phyloP scores from a whole-genome alignment of 202 grass and related monocot species.

The Schoenoplectus triqueter region DNA sequence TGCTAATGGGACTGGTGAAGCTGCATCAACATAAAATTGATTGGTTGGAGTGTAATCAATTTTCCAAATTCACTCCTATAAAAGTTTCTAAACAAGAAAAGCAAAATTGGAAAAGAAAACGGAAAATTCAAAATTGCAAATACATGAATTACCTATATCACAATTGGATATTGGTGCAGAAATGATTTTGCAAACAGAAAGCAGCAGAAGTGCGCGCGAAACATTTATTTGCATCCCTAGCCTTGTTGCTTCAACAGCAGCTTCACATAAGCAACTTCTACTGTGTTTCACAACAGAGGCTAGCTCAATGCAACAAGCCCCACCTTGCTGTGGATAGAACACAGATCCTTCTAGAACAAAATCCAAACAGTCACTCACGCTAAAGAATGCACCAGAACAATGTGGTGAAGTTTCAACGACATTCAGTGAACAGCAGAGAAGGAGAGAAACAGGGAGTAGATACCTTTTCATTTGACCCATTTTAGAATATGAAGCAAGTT shows the following conservation, averaged over 20 bases:
- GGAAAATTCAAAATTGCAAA: neutral
- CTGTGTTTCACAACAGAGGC: neutral
- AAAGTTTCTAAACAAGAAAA: neutral
- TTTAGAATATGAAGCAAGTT: slow-evolving; percentile 18
- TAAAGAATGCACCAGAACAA: slow-evolving; percentile 37
- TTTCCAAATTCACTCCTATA: too few relatives aligned
- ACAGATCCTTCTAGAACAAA: slow-evolving; percentile 17
- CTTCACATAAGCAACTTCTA: slow-evolving; percentile 33
- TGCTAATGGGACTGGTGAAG: neutral
- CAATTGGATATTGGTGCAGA: slow-evolving; percentile 11
- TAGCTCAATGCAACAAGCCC: slow-evolving; percentile 22
- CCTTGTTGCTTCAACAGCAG: neutral
- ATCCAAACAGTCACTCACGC: slow-evolving; percentile 33
- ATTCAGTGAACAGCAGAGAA: neutral
- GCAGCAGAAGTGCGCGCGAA: neutral
- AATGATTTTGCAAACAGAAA: slow-evolving; percentile 29
- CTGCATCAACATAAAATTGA: neutral
- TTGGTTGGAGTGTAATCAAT: neutral
- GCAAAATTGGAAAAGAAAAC: neutral
- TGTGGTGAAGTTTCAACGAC: neutral
- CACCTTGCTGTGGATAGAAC: neutral
- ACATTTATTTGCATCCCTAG: slow-evolving; percentile 34
- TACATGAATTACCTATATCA: slow-evolving; percentile 21
- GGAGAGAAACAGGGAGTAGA: neutral
- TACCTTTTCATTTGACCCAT: slow-evolving; percentile 18